A percentile compares a stretch with the other conserved stretches of the same genome.
Evolutionary conservation across 2,329 filamentous ascomycete genomes (phyloP).

Genomic region (Microsporum canis): DNA sequence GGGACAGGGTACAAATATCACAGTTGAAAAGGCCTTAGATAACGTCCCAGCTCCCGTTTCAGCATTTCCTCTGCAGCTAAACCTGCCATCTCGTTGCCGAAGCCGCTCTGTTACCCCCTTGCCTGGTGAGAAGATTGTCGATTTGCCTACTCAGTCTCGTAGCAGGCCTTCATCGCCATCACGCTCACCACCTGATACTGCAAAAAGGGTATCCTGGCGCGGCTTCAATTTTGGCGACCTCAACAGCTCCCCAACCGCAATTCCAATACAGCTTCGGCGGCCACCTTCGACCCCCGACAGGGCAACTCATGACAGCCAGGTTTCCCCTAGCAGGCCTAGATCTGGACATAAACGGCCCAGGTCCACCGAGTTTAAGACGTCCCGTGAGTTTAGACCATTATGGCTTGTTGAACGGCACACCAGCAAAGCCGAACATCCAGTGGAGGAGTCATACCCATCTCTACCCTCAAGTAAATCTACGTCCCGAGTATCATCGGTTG

Average conservation of each 20-base stretch:
- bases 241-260: slow-evolving; percentile 35
- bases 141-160: slow-evolving; percentile 22
- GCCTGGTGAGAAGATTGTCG: slow-evolving; percentile 20
- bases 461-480: slow-evolving; percentile 42
- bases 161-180: slow-evolving; percentile 28
- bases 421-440: slow-evolving; percentile 30
- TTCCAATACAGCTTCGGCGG: slow-evolving; percentile 46
- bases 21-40: slow-evolving; percentile 15
- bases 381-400: slow-evolving; percentile 64
- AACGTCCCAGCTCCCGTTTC: slow-evolving; percentile 4
- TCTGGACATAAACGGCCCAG: slow-evolving; percentile 37
- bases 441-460: slow-evolving; percentile 37
- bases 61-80: slow-evolving; percentile 11
- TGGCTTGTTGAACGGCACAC: slow-evolving; percentile 62
- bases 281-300: slow-evolving; percentile 32
- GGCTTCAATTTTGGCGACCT: neutral
- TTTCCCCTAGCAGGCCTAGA: slow-evolving; percentile 30
- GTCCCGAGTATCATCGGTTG: slow-evolving; percentile 37
- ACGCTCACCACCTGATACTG: neutral
- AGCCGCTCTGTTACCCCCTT: slow-evolving; percentile 29
- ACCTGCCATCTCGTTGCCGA: slow-evolving; percentile 12
- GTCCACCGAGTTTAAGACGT: slow-evolving; percentile 43
- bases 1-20: slow-evolving; percentile 22
- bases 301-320: slow-evolving; percentile 27
- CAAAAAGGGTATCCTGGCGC: neutral